Conservation (phyloP, 345 rosid genomes). For the Eucalyptus caleyi region DNA sequence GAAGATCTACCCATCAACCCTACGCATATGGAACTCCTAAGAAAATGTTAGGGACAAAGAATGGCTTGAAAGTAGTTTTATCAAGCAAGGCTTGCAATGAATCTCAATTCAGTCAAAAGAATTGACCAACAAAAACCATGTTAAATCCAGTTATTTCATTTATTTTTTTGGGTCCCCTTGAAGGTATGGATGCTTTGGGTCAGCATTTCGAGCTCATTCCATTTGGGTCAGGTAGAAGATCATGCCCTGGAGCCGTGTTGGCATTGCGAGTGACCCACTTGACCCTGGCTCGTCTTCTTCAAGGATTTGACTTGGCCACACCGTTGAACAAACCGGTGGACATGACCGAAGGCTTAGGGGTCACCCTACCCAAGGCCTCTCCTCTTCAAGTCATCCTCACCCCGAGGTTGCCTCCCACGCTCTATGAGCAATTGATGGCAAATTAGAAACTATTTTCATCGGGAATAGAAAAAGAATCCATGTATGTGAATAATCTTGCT, state of each 20-base stretch:
- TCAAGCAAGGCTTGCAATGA: neutral
- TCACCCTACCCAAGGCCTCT: neutral
- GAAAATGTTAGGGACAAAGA: neutral
- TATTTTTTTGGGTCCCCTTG: neutral
- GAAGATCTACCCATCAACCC: neutral
- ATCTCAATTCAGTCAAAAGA: neutral
- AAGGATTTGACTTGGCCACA: neutral
- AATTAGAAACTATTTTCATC: neutral
- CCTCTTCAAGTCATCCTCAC: neutral
- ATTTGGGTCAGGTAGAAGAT: slow-evolving; percentile 10
- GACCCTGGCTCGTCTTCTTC: neutral
- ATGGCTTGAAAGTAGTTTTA: neutral
- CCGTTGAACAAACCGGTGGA: neutral
- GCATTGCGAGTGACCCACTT: neutral
- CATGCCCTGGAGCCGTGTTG: slow-evolving; percentile 2
- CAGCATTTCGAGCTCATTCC: slow-evolving; percentile 8
- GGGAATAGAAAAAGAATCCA: neutral
- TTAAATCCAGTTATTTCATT: neutral
- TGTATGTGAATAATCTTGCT: neutral
- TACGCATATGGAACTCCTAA: neutral
- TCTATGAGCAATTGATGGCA: neutral
- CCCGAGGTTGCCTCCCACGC: neutral
- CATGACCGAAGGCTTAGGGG: neutral
- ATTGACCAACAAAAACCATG: neutral
- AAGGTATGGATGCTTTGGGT: neutral